Percentiles rank a stretch among this genome's conserved stretches.
phyloP scores from a whole-genome alignment of 1,284 basidiomycete genomes.

The Boletus mariae region DNA sequence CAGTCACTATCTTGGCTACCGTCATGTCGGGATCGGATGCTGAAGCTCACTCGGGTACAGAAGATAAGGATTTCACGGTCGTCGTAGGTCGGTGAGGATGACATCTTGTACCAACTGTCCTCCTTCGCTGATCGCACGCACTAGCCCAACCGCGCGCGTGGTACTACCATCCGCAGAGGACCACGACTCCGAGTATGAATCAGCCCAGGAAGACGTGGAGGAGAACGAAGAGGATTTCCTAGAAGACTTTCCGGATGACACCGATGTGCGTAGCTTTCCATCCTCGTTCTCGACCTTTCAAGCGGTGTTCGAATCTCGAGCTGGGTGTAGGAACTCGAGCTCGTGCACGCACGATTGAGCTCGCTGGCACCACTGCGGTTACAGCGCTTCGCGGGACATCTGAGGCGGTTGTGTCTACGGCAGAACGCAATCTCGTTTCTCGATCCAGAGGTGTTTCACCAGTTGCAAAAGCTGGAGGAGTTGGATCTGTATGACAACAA shows the following conservation, averaged over 20 bases:
- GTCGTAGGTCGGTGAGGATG: slow-evolving; percentile 26
- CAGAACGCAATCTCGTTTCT: slow-evolving; percentile 84
- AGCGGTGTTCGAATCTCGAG: background rate
- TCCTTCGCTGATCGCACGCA: slow-evolving; percentile 3
- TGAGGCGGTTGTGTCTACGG: slow-evolving; percentile 81
- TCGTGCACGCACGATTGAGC: slow-evolving; percentile 80
- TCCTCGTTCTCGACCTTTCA: background rate
- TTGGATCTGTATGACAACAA: slow-evolving; percentile 96
- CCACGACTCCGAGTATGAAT: slow-evolving; percentile 37
- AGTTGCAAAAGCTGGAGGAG: slow-evolving; percentile 76
- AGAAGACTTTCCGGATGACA: slow-evolving; percentile 56
- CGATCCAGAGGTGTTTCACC: slow-evolving; percentile 61
- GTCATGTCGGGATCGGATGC: slow-evolving; percentile 22
- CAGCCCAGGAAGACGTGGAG: slow-evolving; percentile 45
- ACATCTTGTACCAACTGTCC: background rate
- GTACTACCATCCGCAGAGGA: slow-evolving; percentile 38
- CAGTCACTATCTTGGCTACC: background rate
- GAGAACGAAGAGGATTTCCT: slow-evolving; percentile 50
- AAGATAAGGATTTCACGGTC: slow-evolving; percentile 23
- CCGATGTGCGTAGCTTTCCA: slow-evolving; percentile 53
- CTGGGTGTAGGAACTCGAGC: slow-evolving; percentile 73
- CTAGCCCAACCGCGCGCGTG: slow-evolving; percentile 40
- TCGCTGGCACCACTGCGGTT: slow-evolving; percentile 64
- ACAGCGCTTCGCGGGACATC: slow-evolving; percentile 63
- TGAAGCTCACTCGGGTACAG: slow-evolving; percentile 7